These are phyloP conservation scores for Fabrea salina DNA, from an alignment of 169 alveolate genomes.

Conservation along the genomic window DNA sequence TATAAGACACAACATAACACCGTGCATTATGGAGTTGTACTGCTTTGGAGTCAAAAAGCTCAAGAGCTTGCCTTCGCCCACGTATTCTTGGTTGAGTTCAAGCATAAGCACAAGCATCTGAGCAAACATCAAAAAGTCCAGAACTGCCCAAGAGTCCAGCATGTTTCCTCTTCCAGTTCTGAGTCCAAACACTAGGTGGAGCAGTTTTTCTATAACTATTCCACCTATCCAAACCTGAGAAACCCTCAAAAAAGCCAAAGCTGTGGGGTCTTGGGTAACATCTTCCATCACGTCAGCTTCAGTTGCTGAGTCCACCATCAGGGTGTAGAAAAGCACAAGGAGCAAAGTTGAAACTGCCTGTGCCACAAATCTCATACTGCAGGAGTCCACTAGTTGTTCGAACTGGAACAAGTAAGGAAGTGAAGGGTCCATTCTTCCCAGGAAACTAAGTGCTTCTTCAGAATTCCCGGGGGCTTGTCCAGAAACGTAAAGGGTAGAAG, in stretches of 20 bases:
- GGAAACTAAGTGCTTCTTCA: constrained; percentile 34
- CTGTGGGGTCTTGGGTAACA: constrained; percentile 32
- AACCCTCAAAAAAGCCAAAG: constrained; percentile 38
- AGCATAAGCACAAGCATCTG: constrained; percentile 41
- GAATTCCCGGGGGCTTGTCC: constrained; percentile 36
- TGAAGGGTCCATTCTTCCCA: constrained; percentile 41
- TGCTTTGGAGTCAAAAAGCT: background rate
- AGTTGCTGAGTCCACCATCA: constrained; percentile 39
- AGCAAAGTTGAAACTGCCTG: constrained; percentile 28
- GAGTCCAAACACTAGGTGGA: constrained; percentile 25
- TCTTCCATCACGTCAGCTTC: constrained; percentile 41
- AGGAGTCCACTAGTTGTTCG: constrained; percentile 42
- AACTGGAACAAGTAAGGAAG: constrained; percentile 55
- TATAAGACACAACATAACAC: constrained; percentile 36
- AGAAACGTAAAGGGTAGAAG: constrained; percentile 45
- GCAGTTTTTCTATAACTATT: constrained; percentile 34
- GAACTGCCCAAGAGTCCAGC: constrained; percentile 38
- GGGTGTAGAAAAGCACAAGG: constrained; percentile 38
- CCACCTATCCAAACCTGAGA: constrained; percentile 47
- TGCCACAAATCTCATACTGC: constrained; percentile 48
- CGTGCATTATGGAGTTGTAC: constrained; percentile 50
- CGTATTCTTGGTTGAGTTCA: constrained; percentile 21
- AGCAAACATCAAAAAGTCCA: constrained; percentile 47
- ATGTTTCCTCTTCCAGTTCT: constrained; percentile 40
- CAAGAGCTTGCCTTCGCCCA: constrained; percentile 9